These are phyloP conservation scores for Eragrostis curvula DNA, from an alignment of 176 grass and related monocot genomes.

Conservation along the genomic window DNA sequence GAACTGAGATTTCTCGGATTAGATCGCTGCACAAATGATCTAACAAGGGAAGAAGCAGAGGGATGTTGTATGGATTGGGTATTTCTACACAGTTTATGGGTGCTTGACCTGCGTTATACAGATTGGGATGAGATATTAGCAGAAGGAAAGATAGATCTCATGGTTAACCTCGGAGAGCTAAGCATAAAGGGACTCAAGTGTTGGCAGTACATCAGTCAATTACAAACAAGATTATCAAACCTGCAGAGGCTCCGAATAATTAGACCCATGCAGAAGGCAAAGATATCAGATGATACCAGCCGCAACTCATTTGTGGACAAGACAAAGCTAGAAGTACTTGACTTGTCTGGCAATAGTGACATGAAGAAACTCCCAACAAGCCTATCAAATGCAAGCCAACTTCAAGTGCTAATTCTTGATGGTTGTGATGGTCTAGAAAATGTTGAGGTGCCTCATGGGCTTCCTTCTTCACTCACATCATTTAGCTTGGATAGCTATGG, in stretches of 20 bases:
- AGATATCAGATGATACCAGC: not conserved
- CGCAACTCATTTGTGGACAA: not conserved
- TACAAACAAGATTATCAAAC: not conserved
- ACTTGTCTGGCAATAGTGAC: slow-evolving; percentile 4
- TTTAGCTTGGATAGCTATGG: slow-evolving; percentile 33
- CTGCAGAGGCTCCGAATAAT: slow-evolving; percentile 15
- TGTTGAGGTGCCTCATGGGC: not conserved
- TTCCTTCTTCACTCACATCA: not conserved
- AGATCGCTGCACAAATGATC: not conserved
- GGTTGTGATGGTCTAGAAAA: slow-evolving; percentile 7
- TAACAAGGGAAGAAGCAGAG: not conserved
- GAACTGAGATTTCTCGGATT: not conserved
- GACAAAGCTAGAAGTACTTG: not conserved
- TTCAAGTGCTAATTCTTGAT: slow-evolving; percentile 24
- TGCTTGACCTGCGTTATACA: not conserved
- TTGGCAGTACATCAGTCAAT: not conserved
- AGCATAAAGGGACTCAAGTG: not conserved
- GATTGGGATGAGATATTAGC: not conserved
- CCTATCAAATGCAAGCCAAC: not conserved
- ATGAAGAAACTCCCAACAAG: slow-evolving; percentile 8
- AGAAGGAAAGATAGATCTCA: not conserved
- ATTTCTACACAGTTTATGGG: rapidly evolving
- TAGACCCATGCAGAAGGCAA: not conserved
- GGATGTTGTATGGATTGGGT: not conserved
- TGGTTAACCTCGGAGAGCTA: slow-evolving; percentile 4